Percentiles rank a stretch among this genome's conserved stretches.
Conservation (phyloP, 1,139 yeast genomes). For the Diutina neorugosa region DNA sequence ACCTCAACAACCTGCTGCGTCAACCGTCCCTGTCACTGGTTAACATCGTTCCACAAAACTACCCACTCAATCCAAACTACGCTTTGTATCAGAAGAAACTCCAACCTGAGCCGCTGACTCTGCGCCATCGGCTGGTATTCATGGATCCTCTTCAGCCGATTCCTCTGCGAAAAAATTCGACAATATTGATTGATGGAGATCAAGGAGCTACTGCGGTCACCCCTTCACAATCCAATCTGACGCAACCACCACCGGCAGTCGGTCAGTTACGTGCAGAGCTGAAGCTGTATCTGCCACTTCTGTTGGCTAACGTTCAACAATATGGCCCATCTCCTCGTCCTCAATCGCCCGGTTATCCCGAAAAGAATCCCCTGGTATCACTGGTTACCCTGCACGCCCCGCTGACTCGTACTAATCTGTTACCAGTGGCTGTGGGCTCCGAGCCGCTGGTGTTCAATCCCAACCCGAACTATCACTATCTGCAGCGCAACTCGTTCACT, state of each 20-base stretch:
- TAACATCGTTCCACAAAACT: conserved; percentile 21
- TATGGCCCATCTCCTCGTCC: neutral
- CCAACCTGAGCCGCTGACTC: conserved; percentile 5
- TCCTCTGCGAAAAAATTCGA: conserved; percentile 9
- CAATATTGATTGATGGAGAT: neutral
- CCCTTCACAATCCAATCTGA: neutral
- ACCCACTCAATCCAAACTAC: conserved; percentile 27
- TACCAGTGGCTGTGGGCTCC: neutral
- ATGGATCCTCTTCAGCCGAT: conserved; percentile 25
- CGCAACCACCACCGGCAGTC: neutral
- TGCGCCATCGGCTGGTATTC: conserved; percentile 17
- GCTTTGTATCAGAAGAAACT: conserved; percentile 13
- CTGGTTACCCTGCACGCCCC: neutral
- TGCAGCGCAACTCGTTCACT: conserved; percentile 1
- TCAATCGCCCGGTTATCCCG: neutral
- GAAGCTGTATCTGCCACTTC: conserved; percentile 4
- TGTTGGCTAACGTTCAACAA: neutral
- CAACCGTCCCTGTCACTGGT: neutral
- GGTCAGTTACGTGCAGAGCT: conserved; percentile 1
- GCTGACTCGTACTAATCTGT: conserved; percentile 1
- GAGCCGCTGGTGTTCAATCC: neutral
- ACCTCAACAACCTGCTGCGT: neutral
- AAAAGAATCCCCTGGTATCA: neutral
- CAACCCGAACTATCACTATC: conserved; percentile 3
- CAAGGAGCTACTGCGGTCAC: neutral